Evolutionary conservation across 306 rosid genomes (phyloP), one percentile per base, ranked within the genome.

Genomic region (Vigna hirtella): DNA sequence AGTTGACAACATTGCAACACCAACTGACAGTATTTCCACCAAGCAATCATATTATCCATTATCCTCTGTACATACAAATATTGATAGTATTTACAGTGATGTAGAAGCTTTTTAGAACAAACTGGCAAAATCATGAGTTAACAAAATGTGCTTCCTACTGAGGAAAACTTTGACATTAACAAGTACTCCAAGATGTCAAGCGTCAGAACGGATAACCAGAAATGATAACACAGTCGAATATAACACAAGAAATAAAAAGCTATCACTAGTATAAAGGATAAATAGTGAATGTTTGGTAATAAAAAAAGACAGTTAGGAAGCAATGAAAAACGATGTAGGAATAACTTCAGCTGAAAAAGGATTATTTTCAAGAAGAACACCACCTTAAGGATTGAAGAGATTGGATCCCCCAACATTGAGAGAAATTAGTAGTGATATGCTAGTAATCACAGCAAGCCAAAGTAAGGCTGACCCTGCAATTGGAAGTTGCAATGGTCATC

Each of bases 371-470:
- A 56, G 81, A 56, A 63, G 17, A 7, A 67, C 3, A 26, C 73
- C 73, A 53, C 64, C 64, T 91, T 82, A 95, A 68, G 98, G 99
- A 84, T 95, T 96, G 93, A 96, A 96, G 81, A 96, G 72, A 83
- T 85, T 86, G 55, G 98, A 91, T 75, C 98, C 93, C 24, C 97
- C 93, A 40, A 93, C 83, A 71, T 87, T 90, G 83, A 87, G 7
- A 53, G 99, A 89, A 85, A 91, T 91, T 67, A 96, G 83, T 64
- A 90, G 74, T 0, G 94, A 88, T 63, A 89, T 59, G 85, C 96
- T 43, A 4, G 98, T 85, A 65, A 93, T 83, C 81, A 89, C 93
- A n/a, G 98, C 91, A 38, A 93, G 85, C 99, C 99, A 96, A 76
- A 91, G 64, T 78, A 96, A 80, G 30, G 89, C 88, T 30, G 84